Evolutionary conservation across 176 grass and related monocot species (phyloP), one percentile per base, ranked within the genome.

Genomic region (Oryza glumipatula): DNA sequence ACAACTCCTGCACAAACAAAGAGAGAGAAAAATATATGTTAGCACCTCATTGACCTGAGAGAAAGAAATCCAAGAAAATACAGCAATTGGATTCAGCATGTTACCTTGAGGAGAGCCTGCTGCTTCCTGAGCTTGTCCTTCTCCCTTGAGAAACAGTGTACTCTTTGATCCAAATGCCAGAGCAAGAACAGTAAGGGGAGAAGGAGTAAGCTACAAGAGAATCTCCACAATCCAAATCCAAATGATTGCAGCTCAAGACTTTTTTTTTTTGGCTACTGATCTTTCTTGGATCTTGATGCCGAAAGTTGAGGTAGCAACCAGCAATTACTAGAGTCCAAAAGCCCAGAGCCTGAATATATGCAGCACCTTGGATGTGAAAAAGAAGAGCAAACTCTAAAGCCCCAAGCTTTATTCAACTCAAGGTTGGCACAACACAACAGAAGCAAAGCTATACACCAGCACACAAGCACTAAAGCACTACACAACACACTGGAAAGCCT

Each of bases 231-330:
- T 83, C 74, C 89, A 83, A 67, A 65, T 86, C 66, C 11, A 72
- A 86, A 77, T 86, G 83, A 86, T 85, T 89, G 83, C 66, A 16
- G 63, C 80, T 17, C 68, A 44, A 83, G 68, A 86, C 30, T 41
- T 41, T 8, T 39, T 2, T 87, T 83, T 65, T 65, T 32, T 32
- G 30, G 47, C 26, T 72, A 48, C 75, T 83, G 63, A 87, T 83
- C 75, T 83, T 86, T 83, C 75, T 87, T 87, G 84, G 89, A 90
- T 87, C 80, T 87, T 83, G 89, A 76, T 45, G 80, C 75, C 70
- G 58, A 82, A 89, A 89, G 78, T 3, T 64, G 44, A 13, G 68
- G 65, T 19, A 19, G 51, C 52, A 56, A 73, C 44, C 22, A 77
- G 78, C 38, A 65, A 77, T 33, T 71, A 19, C 65, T 72, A 86